Percentiles rank a stretch among this genome's conserved stretches.
phyloP scores from a whole-genome alignment of 2,329 filamentous ascomycete species.

The Monosporascus sp. region DNA sequence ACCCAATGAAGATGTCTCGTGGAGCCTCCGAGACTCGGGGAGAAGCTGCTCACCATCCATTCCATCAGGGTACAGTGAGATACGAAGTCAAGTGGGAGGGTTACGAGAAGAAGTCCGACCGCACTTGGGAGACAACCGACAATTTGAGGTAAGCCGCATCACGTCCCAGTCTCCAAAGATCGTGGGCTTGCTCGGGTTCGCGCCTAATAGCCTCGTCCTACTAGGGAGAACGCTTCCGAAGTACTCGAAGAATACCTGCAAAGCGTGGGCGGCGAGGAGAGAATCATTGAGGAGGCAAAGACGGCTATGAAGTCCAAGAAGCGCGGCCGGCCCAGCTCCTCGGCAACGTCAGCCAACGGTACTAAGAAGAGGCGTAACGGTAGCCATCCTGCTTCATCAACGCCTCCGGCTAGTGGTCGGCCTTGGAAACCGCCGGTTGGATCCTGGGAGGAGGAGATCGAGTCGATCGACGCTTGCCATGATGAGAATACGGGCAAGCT shows the following conservation, averaged over 20 bases:
- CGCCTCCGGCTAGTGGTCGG: constrained; percentile 41
- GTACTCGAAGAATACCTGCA: constrained; percentile 61
- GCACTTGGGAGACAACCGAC: constrained; percentile 75
- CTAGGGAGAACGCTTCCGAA: constrained; percentile 51
- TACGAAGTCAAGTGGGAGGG: constrained; percentile 81
- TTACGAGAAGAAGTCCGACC: constrained; percentile 62
- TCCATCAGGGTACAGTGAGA: constrained; percentile 41
- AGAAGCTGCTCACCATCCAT: constrained; percentile 1
- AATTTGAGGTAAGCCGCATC: constrained; percentile 51
- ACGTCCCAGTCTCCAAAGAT: background rate
- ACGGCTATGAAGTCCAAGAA: constrained; percentile 51
- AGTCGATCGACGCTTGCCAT: constrained; percentile 66
- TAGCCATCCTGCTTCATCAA: constrained; percentile 43
- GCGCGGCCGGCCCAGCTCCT: constrained; percentile 44
- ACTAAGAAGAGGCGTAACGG: constrained; percentile 45
- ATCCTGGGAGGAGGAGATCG: constrained; percentile 71
- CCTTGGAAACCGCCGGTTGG: constrained; percentile 65
- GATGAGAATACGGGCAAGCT: constrained; percentile 55
- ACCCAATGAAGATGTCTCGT: background rate
- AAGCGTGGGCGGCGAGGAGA: constrained; percentile 57
- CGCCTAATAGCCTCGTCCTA: background rate
- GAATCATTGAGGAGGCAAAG: constrained; percentile 46
- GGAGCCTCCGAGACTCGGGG: constrained; percentile 3
- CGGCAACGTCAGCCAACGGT: constrained; percentile 31
- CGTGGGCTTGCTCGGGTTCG: constrained; percentile 2